Evolutionary conservation across 768 basidiomycete species (phyloP), one percentile per base, ranked within the genome.

Genomic region (Naematelia aurantialba): DNA sequence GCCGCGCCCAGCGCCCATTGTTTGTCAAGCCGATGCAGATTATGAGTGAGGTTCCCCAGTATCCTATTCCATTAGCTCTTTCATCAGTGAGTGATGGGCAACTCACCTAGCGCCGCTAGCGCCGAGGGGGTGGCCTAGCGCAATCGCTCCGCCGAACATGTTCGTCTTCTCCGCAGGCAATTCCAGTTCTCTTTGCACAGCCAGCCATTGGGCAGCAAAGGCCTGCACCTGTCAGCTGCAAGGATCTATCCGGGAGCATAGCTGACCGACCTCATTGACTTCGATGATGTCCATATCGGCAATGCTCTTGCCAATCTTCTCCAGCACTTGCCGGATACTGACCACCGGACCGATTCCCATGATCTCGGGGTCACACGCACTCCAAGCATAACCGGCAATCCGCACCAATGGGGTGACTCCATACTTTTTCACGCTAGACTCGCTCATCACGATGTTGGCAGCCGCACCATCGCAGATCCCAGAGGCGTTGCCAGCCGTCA

Each of bases 311-410:
- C 72, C 72, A 19, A 63, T 44, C 48, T 66, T 70, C 46, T 55
- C 29, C 56, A 73, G 50, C 11, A 69, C 72, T 25, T 68, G 26
- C 26, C 59, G 56, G 19, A 70, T 57, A 56, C 55, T 47, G 5
- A 69, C 70, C 8, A 79, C 79, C 3, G 79, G 79, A 29, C 79
- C 79, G 49, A 79, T 77, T 17, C 79, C 79, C 79, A 79, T 79
- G 50, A 78, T 70, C 46, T 71, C 76, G 26, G 79, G 79, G 56
- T 78, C 78, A 46, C 78, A 78, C 10, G 78, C 79, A 31, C 70
- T 71, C 62, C 79, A 75, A 46, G 77, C 75, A 60, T 76, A 79
- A n/a, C 63, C 63, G 14, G 79, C 68, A 17, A 79, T 66, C 56
- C 68, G 70, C 13, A 76, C 78, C 45, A 79, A 61, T 13, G 79